Evolutionary conservation across 169 alveolate species (phyloP), one percentile per base, ranked within the genome.

Genomic region (Babesia sp.): DNA sequence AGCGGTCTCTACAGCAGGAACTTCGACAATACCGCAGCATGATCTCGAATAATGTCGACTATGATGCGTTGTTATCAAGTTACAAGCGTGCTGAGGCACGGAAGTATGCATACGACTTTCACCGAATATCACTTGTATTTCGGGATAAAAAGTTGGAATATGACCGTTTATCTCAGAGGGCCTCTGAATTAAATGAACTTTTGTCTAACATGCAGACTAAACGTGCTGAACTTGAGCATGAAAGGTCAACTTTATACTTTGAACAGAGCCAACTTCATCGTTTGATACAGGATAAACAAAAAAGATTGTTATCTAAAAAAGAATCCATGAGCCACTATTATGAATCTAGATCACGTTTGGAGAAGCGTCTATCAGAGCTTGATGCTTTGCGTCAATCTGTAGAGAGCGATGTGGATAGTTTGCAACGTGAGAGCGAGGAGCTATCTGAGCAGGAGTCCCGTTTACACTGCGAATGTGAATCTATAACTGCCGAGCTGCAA

Each of bases 141-240:
- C 18, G 29, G 39, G 24, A 22, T 31, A 34, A 53, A 22, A 58
- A 50, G n/a, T 3, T 14, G 31, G 51, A 53, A 14, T 71, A 79
- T 41, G 34, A 9, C 57, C 60, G 34, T 24, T 56, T 72, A 34
- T 14, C 37, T 9, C 44, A 51, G 33, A 54, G 59, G 29, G 24
- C 6, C 82, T 71, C 45, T 48, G 90, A 42, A 33, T 58, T 9
- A 75, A 61, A n/a, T 69, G 72, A 67, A 37, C 71, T 5, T 57
- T 67, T 12, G 71, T 76, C 76, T 39, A 61, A 18, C 26, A 78
- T 69, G 57, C 59, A 63, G 67, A 58, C 36, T 34, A 83, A 50
- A 36, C 76, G 56, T 58, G 83, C 22, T 81, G 90, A 74, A 39
- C 57, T 72, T 41, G 85, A 74, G 68, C 64, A 60, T 9, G 51